Evolutionary conservation across 2,329 filamentous ascomycete genomes (phyloP), one percentile per base, ranked within the genome.

Genomic region (Aotearoamyces nothofagi): DNA sequence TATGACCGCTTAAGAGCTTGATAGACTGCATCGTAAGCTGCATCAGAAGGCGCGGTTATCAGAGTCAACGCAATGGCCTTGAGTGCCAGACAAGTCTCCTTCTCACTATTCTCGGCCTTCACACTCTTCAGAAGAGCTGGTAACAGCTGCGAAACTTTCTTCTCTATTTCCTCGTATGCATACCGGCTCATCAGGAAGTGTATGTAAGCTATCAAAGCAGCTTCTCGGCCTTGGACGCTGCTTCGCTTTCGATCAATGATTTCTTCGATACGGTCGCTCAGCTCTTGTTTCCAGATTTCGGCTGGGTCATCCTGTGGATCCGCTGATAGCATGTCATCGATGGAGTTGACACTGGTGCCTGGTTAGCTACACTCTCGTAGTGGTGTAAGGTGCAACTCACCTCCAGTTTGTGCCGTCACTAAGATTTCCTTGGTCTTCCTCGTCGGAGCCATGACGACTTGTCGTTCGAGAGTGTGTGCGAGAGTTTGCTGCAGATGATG

Each of bases 201-300:
- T 29, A 61, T 61, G 47, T 73, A 78, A 5, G 56, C 55, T 19
- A 57, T 55, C 29, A 79, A 55, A 20, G 60, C 60, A 25, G 69
- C 59, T 42, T 78, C 72, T 31, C 77, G 62, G 15, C 72, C 69
- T 33, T 72, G 63, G 8, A 61, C 63, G 36, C 64, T 77, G 47
- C 69, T 76, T 38, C 72, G 64, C 56, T 80, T 81, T 39, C 73
- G 64, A 41, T 80, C 71, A 32, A 70, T 58, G 22, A 81, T 67
- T 40, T 76, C 66, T 30, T 74, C 61, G 29, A 79, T 66, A 24
- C 66, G 61, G 36, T 69, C 62, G 15, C 53, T 50, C 15, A 81
- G 55, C 34, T 71, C 64, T 22, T 63, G 50, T 30, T 64, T 61
- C 69, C 71, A 76, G 12, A 58, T 57, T 31, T 63, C 63, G 25